phyloP scores from a whole-genome alignment of 2,329 filamentous ascomycete genomes.

The Diaporthe aspalathi region DNA sequence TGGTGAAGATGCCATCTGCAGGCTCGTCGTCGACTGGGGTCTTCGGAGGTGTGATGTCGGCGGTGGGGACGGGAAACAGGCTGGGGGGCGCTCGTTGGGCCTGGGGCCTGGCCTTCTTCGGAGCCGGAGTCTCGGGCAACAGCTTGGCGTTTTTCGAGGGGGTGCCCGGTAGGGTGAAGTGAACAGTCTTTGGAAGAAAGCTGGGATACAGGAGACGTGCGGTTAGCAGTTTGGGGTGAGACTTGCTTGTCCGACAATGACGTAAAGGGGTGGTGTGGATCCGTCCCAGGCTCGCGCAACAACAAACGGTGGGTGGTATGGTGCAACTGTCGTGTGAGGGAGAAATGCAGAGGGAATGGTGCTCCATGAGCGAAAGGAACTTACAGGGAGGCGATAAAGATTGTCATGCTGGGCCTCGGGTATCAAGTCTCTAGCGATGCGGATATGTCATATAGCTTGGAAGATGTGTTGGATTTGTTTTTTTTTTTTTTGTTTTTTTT shows the following conservation, averaged over 20 bases:
- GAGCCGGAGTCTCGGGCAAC: constrained; percentile 46
- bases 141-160: constrained; percentile 50
- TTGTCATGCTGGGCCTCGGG: constrained; percentile 56
- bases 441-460: constrained; percentile 1
- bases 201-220: constrained; percentile 62
- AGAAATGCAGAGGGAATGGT: background rate
- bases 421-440: constrained; percentile 19
- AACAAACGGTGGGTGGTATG: background rate
- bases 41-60: constrained; percentile 65
- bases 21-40: constrained; percentile 62
- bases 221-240: constrained; percentile 26
- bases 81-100: constrained; percentile 58
- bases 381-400: constrained; percentile 64
- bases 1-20: constrained; percentile 63
- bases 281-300: background rate
- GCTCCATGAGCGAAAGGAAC: constrained; percentile 40
- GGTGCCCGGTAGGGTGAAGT: constrained; percentile 78
- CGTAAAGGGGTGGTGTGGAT: constrained; percentile 37
- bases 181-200: constrained; percentile 91
- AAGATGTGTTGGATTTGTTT: constrained; percentile 1
- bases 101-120: constrained; percentile 43
- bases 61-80: constrained; percentile 59
- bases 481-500: background rate
- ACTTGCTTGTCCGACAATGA: constrained; percentile 22
- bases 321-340: background rate